A percentile compares a stretch with the other conserved stretches of the same genome.
These are phyloP conservation scores for Pueraria montana DNA, from an alignment of 306 rosid genomes.

Conservation along the genomic window DNA sequence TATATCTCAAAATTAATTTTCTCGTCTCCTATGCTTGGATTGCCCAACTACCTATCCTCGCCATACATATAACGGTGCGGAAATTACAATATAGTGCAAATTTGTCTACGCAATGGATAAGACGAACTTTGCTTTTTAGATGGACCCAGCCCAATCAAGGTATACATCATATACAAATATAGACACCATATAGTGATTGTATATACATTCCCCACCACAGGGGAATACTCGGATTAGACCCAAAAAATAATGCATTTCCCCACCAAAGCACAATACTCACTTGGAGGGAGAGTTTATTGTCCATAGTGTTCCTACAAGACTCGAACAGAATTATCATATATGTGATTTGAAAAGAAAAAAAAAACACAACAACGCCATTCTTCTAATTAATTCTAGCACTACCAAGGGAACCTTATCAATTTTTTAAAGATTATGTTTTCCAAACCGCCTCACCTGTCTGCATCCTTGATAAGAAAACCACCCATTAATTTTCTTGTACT, in stretches of 20 bases:
- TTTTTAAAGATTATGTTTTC: neutral
- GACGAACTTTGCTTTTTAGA: neutral
- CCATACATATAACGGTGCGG: neutral
- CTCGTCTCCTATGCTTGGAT: no score
- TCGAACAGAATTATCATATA: no score
- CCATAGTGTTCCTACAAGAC: no score
- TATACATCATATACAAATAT: neutral
- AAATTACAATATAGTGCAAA: neutral
- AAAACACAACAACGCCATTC: constrained; percentile 24
- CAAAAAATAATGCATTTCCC: no score
- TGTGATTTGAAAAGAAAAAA: no score
- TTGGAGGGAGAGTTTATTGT: no score
- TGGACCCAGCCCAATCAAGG: constrained; percentile 43
- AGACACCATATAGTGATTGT: neutral
- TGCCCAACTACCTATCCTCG: no score
- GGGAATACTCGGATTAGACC: no score
- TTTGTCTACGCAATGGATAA: constrained; percentile 30
- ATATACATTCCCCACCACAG: constrained; percentile 10
- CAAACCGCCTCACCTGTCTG: neutral
- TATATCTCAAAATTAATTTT: no score
- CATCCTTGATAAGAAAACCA: neutral
- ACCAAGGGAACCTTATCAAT: constrained; percentile 25
- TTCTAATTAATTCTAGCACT: constrained; percentile 23
- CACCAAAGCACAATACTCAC: no score
- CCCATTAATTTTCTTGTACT: neutral